Conservation (phyloP, 192 early-diverging fungal species). For the Entrophospora sp. region DNA sequence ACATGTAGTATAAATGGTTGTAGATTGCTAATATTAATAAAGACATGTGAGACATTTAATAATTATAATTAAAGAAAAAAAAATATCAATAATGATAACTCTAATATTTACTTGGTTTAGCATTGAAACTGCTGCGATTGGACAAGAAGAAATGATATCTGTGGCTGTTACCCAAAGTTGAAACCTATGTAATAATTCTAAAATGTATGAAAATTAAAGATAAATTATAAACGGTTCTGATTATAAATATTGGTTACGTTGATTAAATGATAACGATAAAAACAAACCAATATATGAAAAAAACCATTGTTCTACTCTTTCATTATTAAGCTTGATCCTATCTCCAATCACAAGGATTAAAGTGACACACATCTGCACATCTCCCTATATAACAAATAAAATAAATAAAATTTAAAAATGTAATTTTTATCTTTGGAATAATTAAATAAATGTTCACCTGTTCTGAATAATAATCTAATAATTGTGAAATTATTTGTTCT, state of each 20-base stretch:
- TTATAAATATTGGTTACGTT: no score
- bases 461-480: constrained; percentile 67
- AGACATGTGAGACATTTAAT: constrained; percentile 15
- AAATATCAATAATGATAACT: not conserved
- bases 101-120: constrained; percentile 40
- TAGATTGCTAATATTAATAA: constrained; percentile 49
- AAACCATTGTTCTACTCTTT: constrained; percentile 58
- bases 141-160: constrained; percentile 46
- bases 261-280: no score
- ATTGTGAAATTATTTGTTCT: constrained; percentile 38
- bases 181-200: constrained; percentile 63
- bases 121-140: constrained; percentile 30
- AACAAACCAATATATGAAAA: constrained; percentile 56
- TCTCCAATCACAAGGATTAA: constrained; percentile 50
- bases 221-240: no score
- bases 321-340: constrained; percentile 30
- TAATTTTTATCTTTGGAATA: not conserved
- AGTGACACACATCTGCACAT: constrained; percentile 75
- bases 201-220: no score
- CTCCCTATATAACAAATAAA: constrained; percentile 38
- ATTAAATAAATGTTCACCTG: constrained; percentile 33
- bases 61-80: not conserved
- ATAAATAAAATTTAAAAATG: not conserved
- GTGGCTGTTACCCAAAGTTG: constrained; percentile 63
- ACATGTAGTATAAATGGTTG: constrained; percentile 62